Base-by-base conservation (phyloP, 352 stramenopile genomes). In the Phytopythium ostracodes region DNA sequence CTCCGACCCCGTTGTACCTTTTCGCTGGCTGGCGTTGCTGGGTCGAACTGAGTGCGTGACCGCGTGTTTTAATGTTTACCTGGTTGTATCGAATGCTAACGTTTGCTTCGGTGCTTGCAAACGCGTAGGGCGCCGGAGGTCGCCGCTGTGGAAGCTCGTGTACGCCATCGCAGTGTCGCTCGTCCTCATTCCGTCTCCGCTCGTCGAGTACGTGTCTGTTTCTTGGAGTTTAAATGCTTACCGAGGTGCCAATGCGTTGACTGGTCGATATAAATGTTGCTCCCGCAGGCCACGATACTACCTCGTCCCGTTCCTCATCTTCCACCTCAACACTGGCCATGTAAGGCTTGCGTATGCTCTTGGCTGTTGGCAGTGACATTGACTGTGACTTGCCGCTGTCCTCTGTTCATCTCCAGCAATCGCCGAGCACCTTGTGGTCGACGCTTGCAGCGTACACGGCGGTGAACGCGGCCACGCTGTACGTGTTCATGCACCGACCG, bases 211-310 rank as follows among this genome's bases (percentile, higher is more conserved):
- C 52, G 87, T 75, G 29, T 22, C 52, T 25, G 24, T 55, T n/a
- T 42, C 64, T 65, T 33, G 33, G 33, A 15, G 1, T 38, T 1
- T 4, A 1, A 67, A 10, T 43, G 49, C 22, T 38, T 17, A 29
- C 31, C 43, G 11, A 29, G 18, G 24, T 40, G 5, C 38, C 52
- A 12, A 22, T 33, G 49, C 10, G n/a, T 12, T 68, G 12, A 60
- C 4, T 68, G 38, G 53, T 60, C 64, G n/a, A n/a, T n/a, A n/a
- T n/a, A n/a, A n/a, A n/a, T n/a, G n/a, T n/a, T n/a, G n/a, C n/a
- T n/a, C n/a, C n/a, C n/a, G n/a, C n/a, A 94, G 86, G 56, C 84
- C 82, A 25, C 85, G 87, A 9, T 96, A 96, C 59, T 96, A 86
- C 64, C 76, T 92, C 35, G 51, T 96, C 31, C 87, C 87, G 22